Evolutionary conservation across 768 basidiomycete genomes (phyloP).

Genomic region (Gloeophyllum trabeum): DNA sequence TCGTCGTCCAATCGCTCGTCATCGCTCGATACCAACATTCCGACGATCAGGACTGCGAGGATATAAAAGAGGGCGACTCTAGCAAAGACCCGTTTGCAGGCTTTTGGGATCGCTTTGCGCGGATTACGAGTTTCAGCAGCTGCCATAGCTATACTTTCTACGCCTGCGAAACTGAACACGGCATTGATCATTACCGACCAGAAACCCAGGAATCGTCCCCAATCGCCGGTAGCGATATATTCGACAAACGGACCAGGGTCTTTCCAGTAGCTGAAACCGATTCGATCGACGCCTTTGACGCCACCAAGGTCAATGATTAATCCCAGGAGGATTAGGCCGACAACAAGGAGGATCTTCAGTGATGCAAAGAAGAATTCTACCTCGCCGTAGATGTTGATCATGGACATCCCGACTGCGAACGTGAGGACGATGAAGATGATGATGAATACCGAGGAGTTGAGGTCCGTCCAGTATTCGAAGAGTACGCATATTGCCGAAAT

Average conservation of each 20-base stretch:
- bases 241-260: conserved; percentile 24
- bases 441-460: conserved; percentile 6
- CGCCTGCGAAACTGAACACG: conserved; percentile 30
- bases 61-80: conserved; percentile 24
- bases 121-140: conserved; percentile 30
- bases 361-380: conserved; percentile 21
- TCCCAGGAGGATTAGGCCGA: conserved; percentile 14
- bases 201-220: conserved; percentile 14
- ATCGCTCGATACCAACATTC: conserved; percentile 21
- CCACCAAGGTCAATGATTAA: conserved; percentile 15
- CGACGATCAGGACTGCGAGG: conserved; percentile 21
- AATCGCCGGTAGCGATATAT: conserved; percentile 10
- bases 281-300: conserved; percentile 6
- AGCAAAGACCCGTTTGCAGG: conserved; percentile 23
- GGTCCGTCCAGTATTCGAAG: conserved; percentile 30
- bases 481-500: conserved; percentile 41
- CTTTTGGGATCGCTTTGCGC: conserved; percentile 22
- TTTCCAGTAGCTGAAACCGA: conserved; percentile 7
- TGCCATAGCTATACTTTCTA: conserved; percentile 28
- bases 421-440: conserved; percentile 15
- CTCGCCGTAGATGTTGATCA: conserved; percentile 12
- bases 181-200: conserved; percentile 20
- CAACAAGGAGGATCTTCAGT: conserved; percentile 18
- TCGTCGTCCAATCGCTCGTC: conserved; percentile 14
- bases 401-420: conserved; percentile 15